Conservation (phyloP, 306 rosid genomes). For the Glycine tomentella region DNA sequence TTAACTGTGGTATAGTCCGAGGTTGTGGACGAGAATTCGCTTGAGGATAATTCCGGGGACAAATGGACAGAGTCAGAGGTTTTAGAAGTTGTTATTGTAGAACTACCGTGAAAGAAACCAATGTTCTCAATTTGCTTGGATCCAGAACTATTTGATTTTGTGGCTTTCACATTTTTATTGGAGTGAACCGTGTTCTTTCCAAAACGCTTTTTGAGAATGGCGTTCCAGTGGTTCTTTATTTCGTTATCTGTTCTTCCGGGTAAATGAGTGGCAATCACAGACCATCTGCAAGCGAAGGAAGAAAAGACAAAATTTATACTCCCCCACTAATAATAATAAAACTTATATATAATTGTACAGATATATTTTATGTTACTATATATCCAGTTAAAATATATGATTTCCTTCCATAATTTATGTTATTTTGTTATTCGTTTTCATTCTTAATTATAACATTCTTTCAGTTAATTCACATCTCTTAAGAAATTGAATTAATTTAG, state of each 20-base stretch:
- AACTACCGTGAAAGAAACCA: not conserved
- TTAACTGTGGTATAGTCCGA: not conserved
- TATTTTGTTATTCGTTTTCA: too few relatives aligned
- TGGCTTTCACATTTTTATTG: not conserved
- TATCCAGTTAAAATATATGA: too few relatives aligned
- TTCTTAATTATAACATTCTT: too few relatives aligned
- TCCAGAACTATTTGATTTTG: not conserved
- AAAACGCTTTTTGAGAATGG: slow-evolving; percentile 35
- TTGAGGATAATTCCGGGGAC: slow-evolving; percentile 26
- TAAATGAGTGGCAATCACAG: slow-evolving; percentile 40
- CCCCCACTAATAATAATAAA: not conserved
- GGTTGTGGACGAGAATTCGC: slow-evolving; percentile 17
- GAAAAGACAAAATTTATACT: not conserved
- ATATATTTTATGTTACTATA: too few relatives aligned
- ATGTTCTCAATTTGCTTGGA: not conserved
- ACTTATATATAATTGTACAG: too few relatives aligned
- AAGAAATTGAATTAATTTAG: too few relatives aligned
- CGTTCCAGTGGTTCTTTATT: slow-evolving; percentile 51
- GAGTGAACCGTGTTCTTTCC: not conserved
- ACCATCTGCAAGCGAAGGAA: slow-evolving; percentile 44
- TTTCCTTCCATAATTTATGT: too few relatives aligned
- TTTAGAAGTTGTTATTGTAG: not conserved
- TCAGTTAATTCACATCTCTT: too few relatives aligned
- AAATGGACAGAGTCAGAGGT: not conserved
- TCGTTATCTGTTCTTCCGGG: slow-evolving; percentile 55